Percentiles rank a stretch among this genome's conserved stretches.
These are phyloP conservation scores for Amylocystis lapponica DNA, from an alignment of 768 basidiomycete genomes.

Conservation along the genomic window DNA sequence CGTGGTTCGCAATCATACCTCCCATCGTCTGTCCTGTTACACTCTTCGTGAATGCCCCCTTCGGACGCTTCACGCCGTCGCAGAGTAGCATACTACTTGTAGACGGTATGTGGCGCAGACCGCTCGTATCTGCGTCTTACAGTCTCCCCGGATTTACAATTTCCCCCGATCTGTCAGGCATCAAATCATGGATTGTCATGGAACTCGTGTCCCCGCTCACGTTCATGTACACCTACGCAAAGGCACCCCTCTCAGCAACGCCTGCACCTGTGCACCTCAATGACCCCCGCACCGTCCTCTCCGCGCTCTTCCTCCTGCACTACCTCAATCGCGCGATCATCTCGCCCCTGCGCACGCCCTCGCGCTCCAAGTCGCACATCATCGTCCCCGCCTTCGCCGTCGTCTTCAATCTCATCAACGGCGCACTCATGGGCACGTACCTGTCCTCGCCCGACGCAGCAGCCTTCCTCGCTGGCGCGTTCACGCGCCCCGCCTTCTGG, in stretches of 20 bases:
- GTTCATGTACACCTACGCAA: conserved; percentile 46
- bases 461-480: conserved; percentile 33
- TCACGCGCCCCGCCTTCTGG: conserved; percentile 47
- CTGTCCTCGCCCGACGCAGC: conserved; percentile 53
- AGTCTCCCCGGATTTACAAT: not conserved
- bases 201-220: conserved; percentile 57
- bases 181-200: conserved; percentile 72
- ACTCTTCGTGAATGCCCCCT: conserved; percentile 66
- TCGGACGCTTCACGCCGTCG: conserved; percentile 65
- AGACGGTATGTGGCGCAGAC: conserved; percentile 39
- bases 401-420: conserved; percentile 71
- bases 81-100: conserved; percentile 42
- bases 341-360: conserved; percentile 75
- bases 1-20: conserved; percentile 42
- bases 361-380: conserved; percentile 71
- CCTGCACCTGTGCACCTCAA: conserved; percentile 27
- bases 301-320: conserved; percentile 60
- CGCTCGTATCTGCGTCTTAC: not conserved
- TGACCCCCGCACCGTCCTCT: conserved; percentile 45
- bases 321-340: conserved; percentile 81
- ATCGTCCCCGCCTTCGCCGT: conserved; percentile 50
- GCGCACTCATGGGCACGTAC: conserved; percentile 62
- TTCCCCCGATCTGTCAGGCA: conserved; percentile 19
- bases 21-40: conserved; percentile 29
- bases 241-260: conserved; percentile 40